Percentiles rank a stretch among this genome's conserved stretches.
phyloP scores from a whole-genome alignment of 768 basidiomycete genomes.

The Chalciporus sphaerocephalus region DNA sequence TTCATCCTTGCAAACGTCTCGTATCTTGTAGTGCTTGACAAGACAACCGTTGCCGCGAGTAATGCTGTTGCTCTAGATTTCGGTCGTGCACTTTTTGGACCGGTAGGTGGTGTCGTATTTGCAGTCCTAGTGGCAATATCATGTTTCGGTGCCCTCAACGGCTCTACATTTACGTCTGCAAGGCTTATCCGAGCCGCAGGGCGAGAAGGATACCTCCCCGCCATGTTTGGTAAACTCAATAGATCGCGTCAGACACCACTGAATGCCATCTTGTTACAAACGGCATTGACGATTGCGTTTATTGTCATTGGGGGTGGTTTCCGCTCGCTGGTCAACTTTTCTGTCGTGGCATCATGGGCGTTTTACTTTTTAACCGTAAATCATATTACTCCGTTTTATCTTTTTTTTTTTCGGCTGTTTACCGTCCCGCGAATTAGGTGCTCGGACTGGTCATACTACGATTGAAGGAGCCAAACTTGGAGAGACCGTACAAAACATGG shows the following conservation, averaged over 20 bases:
- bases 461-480: slow-evolving; percentile 84
- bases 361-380: slow-evolving; percentile 83
- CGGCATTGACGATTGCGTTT: slow-evolving; percentile 68
- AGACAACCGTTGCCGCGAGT: slow-evolving; percentile 66
- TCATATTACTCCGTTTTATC: slow-evolving; percentile 6
- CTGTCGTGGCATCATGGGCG: slow-evolving; percentile 81
- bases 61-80: slow-evolving; percentile 92
- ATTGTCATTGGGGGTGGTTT: slow-evolving; percentile 88
- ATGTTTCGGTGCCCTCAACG: slow-evolving; percentile 92
- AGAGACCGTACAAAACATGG: slow-evolving; percentile 91
- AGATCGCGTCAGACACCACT: slow-evolving; percentile 74
- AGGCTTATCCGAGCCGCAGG: slow-evolving; percentile 87
- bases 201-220: slow-evolving; percentile 82
- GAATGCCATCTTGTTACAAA: slow-evolving; percentile 82
- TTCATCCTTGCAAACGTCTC: slow-evolving; percentile 82
- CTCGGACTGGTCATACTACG: slow-evolving; percentile 84
- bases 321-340: slow-evolving; percentile 83
- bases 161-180: slow-evolving; percentile 70
- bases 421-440: slow-evolving; percentile 45
- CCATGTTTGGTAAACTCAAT: slow-evolving; percentile 76
- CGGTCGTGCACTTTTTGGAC: slow-evolving; percentile 80
- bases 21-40: slow-evolving; percentile 92
- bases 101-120: slow-evolving; percentile 81
- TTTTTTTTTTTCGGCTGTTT: background rate
- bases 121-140: slow-evolving; percentile 91